These are phyloP conservation scores for Trifolium subterraneum DNA, from an alignment of 306 rosid genomes.

Conservation along the genomic window DNA sequence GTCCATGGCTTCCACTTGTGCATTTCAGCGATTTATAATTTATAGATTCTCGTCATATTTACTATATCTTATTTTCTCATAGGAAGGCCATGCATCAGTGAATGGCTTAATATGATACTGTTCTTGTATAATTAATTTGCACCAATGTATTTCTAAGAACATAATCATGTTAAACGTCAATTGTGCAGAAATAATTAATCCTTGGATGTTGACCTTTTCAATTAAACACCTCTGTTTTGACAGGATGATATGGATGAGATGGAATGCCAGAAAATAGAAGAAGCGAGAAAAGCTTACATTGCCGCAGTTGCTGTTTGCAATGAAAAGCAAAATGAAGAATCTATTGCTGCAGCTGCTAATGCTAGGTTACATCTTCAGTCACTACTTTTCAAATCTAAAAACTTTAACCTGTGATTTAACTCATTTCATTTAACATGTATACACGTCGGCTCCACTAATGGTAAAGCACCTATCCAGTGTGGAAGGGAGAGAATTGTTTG, in stretches of 20 bases:
- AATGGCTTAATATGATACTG: background rate
- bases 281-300: conserved; percentile 73
- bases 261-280: conserved; percentile 75
- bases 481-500: conserved; percentile 15
- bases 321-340: conserved; percentile 85
- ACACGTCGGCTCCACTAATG: conserved; percentile 18
- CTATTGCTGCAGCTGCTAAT: conserved; percentile 70
- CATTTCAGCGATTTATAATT: conserved; percentile 11
- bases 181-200: conserved; percentile 18
- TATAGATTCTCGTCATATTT: no score
- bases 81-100: no score
- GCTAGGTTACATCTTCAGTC: conserved; percentile 79
- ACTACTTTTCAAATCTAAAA: conserved; percentile 54
- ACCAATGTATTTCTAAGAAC: background rate
- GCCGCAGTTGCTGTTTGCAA: conserved; percentile 73
- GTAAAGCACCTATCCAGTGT: conserved; percentile 19
- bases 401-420: conserved; percentile 36
- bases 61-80: no score
- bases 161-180: background rate
- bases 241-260: conserved; percentile 86
- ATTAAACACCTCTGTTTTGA: conserved; percentile 38
- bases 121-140: background rate
- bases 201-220: background rate
- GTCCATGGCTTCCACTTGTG: conserved; percentile 2
- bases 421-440: conserved; percentile 22